Evolutionary conservation across 139 green algal species (phyloP).

Genomic region (Mychonastes homosphaera): DNA sequence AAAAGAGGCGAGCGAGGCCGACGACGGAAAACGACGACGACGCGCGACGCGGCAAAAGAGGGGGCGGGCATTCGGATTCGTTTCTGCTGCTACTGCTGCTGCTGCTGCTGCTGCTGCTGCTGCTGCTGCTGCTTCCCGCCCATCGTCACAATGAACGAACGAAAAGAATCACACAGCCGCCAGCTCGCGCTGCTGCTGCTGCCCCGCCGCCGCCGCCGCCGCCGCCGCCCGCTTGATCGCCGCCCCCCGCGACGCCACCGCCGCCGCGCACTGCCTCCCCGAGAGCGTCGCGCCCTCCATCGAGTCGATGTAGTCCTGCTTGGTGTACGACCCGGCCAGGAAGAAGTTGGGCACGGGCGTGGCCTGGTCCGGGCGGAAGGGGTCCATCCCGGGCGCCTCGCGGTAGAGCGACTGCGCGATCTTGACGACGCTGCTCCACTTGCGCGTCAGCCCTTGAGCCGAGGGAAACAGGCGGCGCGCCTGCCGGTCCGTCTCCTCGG

Average conservation of each 20-base stretch:
- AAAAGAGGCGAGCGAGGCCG: neutral
- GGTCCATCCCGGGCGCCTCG: constrained; percentile 59
- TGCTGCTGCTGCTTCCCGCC: neutral
- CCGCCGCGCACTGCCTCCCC: constrained; percentile 34
- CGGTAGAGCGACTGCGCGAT: constrained; percentile 87
- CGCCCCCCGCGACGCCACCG: constrained; percentile 2
- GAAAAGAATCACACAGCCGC: no score
- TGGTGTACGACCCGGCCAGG: constrained; percentile 89
- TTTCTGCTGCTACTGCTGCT: constrained; percentile 6
- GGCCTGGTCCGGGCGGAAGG: constrained; percentile 73
- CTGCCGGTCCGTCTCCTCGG: constrained; percentile 67
- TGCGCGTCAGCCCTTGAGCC: constrained; percentile 49
- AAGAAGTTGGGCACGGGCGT: constrained; percentile 93
- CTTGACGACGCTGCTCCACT: constrained; percentile 88
- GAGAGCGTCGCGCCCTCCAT: constrained; percentile 96
- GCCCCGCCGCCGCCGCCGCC: neutral
- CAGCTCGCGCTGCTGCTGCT: constrained; percentile 4
- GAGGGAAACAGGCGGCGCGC: constrained; percentile 81
- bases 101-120: constrained; percentile 8
- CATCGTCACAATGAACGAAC: no score
- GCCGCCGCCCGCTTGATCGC: constrained; percentile 2
- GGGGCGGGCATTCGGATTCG: no score
- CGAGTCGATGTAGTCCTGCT: constrained; percentile 94
- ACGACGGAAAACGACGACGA: neutral
- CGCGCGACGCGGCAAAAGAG: neutral